Evolutionary conservation across 2,329 filamentous ascomycete species (phyloP).

Genomic region (Calcarisporium arbuscula): DNA sequence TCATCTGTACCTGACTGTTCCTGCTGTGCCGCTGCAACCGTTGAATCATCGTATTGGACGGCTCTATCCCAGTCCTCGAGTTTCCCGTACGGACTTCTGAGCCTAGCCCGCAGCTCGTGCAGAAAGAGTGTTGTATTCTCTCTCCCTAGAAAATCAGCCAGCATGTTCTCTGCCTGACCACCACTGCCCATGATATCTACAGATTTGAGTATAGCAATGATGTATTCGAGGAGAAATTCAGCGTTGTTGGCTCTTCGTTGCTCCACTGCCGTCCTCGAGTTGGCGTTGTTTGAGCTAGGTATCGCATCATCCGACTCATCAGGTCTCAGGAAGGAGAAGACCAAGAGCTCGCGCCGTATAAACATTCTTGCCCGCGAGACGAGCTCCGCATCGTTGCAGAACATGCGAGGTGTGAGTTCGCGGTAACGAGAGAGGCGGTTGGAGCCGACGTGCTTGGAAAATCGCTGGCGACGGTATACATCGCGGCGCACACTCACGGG

Average conservation of each 20-base stretch:
- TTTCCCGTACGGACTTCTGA: conserved; percentile 70
- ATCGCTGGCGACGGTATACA: conserved; percentile 67
- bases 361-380: conserved; percentile 73
- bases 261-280: conserved; percentile 10
- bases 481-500: conserved; percentile 46
- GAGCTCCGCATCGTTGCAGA: conserved; percentile 59
- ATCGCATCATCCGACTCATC: conserved; percentile 17
- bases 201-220: conserved; percentile 75
- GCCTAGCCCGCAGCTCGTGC: conserved; percentile 77
- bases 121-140: conserved; percentile 69
- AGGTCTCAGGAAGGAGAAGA: conserved; percentile 65
- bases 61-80: conserved; percentile 73
- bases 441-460: conserved; percentile 75
- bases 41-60: conserved; percentile 57
- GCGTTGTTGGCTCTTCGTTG: conserved; percentile 55
- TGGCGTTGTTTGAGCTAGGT: conserved; percentile 2
- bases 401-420: conserved; percentile 62
- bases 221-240: conserved; percentile 81
- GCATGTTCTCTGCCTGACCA: conserved; percentile 72
- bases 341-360: conserved; percentile 75
- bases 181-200: conserved; percentile 74
- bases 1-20: too few relatives aligned
- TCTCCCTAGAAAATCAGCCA: conserved; percentile 71
- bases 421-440: conserved; percentile 72
- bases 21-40: neutral